These are phyloP conservation scores for Camelina laxa DNA, from an alignment of 345 rosid genomes.

Conservation along the genomic window DNA sequence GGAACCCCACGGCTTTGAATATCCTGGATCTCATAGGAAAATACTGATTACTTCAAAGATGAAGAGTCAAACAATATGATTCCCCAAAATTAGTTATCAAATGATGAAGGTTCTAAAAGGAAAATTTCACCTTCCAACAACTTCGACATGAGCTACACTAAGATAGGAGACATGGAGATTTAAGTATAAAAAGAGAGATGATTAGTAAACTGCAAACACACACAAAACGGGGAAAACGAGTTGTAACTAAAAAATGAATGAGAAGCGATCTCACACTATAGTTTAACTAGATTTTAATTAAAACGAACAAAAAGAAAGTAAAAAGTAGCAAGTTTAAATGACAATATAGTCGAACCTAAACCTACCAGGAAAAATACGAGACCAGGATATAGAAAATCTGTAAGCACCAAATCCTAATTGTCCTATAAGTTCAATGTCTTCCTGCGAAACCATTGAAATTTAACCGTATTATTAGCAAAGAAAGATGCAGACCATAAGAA, in stretches of 20 bases:
- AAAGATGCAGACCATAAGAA: slow-evolving; percentile 8
- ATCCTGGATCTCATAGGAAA: neutral
- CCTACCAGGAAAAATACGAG: slow-evolving; percentile 90
- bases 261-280: neutral
- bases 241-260: slow-evolving; percentile 9
- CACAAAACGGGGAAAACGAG: neutral
- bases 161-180: neutral
- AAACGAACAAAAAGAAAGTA: neutral
- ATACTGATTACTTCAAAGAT: slow-evolving; percentile 10
- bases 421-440: slow-evolving; percentile 74
- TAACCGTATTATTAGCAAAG: slow-evolving; percentile 25
- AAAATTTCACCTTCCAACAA: neutral
- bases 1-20: neutral
- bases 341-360: slow-evolving; percentile 32
- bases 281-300: neutral
- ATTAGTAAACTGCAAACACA: neutral
- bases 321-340: neutral
- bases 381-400: slow-evolving; percentile 92
- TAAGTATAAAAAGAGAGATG: neutral
- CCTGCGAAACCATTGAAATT: slow-evolving; percentile 52
- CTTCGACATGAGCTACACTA: slow-evolving; percentile 1
- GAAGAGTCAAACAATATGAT: neutral
- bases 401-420: slow-evolving; percentile 80
- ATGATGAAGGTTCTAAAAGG: neutral
- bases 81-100: neutral